Evolutionary conservation across 768 basidiomycete genomes (phyloP).

Genomic region (Chalciporus sphaerocephalus): DNA sequence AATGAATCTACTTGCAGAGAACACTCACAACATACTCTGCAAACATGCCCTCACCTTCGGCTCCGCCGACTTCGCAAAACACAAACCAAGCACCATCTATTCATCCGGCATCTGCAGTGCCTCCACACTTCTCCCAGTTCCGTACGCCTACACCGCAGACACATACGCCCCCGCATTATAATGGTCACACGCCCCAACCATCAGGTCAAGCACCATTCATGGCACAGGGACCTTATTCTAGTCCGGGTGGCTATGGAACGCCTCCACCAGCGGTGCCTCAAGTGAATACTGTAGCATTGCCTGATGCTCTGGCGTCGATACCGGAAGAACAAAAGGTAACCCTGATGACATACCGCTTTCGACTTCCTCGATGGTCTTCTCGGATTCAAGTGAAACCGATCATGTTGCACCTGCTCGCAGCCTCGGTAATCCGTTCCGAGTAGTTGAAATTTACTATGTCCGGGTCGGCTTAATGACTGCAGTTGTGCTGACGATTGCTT

Average conservation of each 20-base stretch:
- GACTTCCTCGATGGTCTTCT: slow-evolving; percentile 4
- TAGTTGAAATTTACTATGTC: background rate
- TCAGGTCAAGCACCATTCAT: slow-evolving; percentile 18
- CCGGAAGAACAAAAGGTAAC: slow-evolving; percentile 67
- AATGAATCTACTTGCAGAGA: slow-evolving; percentile 40
- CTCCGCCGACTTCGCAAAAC: slow-evolving; percentile 19
- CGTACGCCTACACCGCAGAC: slow-evolving; percentile 35
- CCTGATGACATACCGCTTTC: slow-evolving; percentile 10
- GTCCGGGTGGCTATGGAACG: slow-evolving; percentile 15
- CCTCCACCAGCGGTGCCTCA: slow-evolving; percentile 23
- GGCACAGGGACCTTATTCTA: slow-evolving; percentile 17
- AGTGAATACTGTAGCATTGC: slow-evolving; percentile 28
- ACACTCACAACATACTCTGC: slow-evolving; percentile 52
- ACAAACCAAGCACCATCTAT: slow-evolving; percentile 21
- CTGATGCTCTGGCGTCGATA: slow-evolving; percentile 53
- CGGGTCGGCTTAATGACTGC: slow-evolving; percentile 1
- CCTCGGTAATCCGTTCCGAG: background rate
- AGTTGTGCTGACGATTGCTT: slow-evolving; percentile 12
- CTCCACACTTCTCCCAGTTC: slow-evolving; percentile 38
- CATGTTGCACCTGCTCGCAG: background rate
- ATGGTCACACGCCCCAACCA: slow-evolving; percentile 28
- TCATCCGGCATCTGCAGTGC: slow-evolving; percentile 39
- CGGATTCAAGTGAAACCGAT: background rate
- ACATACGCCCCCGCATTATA: slow-evolving; percentile 26
- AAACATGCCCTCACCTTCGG: slow-evolving; percentile 19